Percentiles rank a stretch among this genome's conserved stretches.
These are phyloP conservation scores for Neurospora sp. DNA, from an alignment of 2,329 filamentous ascomycete species.

Conservation along the genomic window DNA sequence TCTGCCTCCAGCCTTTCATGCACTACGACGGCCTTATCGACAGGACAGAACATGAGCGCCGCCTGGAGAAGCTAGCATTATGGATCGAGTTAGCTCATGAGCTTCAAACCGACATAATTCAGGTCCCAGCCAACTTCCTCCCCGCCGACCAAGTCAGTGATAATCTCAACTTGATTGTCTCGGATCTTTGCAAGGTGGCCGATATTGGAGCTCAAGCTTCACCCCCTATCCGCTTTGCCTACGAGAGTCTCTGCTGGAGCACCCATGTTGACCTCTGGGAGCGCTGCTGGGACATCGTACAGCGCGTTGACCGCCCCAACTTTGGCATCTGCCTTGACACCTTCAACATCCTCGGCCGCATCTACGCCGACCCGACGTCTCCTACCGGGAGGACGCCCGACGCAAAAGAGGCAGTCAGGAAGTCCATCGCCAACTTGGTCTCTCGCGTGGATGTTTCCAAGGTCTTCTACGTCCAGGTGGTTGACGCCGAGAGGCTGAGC, in stretches of 20 bases:
- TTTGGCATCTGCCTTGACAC: constrained; percentile 72
- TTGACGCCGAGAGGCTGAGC: constrained; percentile 57
- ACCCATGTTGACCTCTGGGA: constrained; percentile 66
- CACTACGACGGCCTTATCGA: constrained; percentile 68
- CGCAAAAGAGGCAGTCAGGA: constrained; percentile 44
- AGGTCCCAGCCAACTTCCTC: constrained; percentile 65
- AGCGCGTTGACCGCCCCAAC: constrained; percentile 55
- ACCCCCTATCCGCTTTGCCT: constrained; percentile 57
- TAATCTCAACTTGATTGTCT: constrained; percentile 44
- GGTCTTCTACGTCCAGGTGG: constrained; percentile 68
- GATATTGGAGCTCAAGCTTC: constrained; percentile 52
- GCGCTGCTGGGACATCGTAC: constrained; percentile 57
- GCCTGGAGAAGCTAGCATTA: constrained; percentile 53
- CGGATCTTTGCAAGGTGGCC: constrained; percentile 55
- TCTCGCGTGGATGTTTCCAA: constrained; percentile 49
- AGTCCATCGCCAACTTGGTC: constrained; percentile 46
- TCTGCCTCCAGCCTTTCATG: constrained; percentile 68
- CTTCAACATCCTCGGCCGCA: constrained; percentile 64
- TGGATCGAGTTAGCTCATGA: constrained; percentile 60
- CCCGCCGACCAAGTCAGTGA: constrained; percentile 33
- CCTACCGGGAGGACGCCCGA: constrained; percentile 39
- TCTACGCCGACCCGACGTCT: constrained; percentile 59
- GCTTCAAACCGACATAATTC: constrained; percentile 61
- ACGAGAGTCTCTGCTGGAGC: constrained; percentile 66
- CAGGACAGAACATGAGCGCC: constrained; percentile 43